Evolutionary conservation across 345 rosid genomes (phyloP).

Genomic region (Pseudoturritis turrita): DNA sequence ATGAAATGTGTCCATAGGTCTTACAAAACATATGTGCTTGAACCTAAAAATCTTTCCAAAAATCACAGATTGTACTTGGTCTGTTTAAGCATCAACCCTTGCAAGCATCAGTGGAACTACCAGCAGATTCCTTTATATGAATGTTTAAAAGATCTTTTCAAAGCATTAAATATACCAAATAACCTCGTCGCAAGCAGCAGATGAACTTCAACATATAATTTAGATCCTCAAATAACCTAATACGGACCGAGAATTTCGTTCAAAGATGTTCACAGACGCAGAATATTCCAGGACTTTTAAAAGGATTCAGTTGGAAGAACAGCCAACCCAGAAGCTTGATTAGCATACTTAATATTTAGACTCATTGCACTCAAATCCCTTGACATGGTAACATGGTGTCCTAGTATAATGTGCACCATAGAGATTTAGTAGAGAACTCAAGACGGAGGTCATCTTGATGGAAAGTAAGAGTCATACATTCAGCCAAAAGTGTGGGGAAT

Average conservation of each 20-base stretch:
- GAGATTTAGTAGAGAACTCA: neutral
- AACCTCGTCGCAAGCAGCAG: too few species aligned
- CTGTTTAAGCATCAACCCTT: neutral
- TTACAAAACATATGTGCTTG: neutral
- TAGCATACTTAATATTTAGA: neutral
- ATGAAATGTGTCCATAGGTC: neutral
- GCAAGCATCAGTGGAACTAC: neutral
- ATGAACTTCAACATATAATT: too few species aligned
- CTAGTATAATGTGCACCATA: neutral
- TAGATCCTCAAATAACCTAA: too few species aligned
- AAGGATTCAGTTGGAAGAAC: neutral
- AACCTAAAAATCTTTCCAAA: neutral
- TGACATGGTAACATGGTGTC: neutral
- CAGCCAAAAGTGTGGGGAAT: neutral
- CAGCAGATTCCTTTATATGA: neutral
- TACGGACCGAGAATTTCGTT: too few species aligned
- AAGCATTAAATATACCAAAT: too few species aligned
- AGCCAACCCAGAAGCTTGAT: neutral
- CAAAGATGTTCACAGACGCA: neutral
- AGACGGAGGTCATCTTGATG: neutral
- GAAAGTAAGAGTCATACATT: too few species aligned
- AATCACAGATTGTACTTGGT: neutral
- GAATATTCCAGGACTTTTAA: neutral
- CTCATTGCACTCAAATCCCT: neutral
- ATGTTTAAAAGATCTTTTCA: neutral